A percentile compares a stretch with the other conserved stretches of the same genome.
These are phyloP conservation scores for Warburgia ugandensis DNA, from an alignment of 164 flowering plant species.

Conservation along the genomic window DNA sequence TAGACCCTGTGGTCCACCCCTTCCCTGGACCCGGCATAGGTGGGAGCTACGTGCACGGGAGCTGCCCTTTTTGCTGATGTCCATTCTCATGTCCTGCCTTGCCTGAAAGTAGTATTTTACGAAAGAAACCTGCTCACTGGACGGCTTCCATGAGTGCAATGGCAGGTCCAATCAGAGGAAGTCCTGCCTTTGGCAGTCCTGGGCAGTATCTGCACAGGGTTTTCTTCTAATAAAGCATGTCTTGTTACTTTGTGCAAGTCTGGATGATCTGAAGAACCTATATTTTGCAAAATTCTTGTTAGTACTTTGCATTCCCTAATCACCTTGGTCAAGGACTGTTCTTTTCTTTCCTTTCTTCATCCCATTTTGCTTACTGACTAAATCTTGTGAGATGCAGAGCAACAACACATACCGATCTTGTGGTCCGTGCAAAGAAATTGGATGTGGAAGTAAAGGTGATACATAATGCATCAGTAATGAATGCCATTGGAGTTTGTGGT, in stretches of 20 bases:
- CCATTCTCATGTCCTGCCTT: too few species aligned
- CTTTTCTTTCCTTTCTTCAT: not conserved
- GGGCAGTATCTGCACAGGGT: too few species aligned
- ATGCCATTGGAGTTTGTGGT: conserved; percentile 92
- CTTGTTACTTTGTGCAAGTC: not conserved
- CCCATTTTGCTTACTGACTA: not conserved
- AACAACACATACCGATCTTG: conserved; percentile 87
- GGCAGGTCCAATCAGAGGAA: too few species aligned
- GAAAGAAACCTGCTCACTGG: too few species aligned
- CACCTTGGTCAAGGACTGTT: not conserved
- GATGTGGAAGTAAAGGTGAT: conserved; percentile 76
- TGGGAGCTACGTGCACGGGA: too few species aligned
- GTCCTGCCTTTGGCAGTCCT: too few species aligned
- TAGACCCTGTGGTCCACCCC: too few species aligned
- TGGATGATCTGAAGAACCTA: not conserved
- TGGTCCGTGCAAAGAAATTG: conserved; percentile 77
- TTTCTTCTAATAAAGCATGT: not conserved
- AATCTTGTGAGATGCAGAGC: conserved; percentile 45
- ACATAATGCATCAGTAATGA: conserved; percentile 94
- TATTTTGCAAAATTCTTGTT: not conserved
- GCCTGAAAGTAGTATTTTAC: too few species aligned
- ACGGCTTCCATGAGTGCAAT: too few species aligned
- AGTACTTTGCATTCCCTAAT: not conserved
- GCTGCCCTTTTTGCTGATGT: too few species aligned
- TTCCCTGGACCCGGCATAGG: too few species aligned